Evolutionary conservation across 2,329 filamentous ascomycete species (phyloP), one percentile per base, ranked within the genome.

Genomic region (Colletotrichum orchidophilum): DNA sequence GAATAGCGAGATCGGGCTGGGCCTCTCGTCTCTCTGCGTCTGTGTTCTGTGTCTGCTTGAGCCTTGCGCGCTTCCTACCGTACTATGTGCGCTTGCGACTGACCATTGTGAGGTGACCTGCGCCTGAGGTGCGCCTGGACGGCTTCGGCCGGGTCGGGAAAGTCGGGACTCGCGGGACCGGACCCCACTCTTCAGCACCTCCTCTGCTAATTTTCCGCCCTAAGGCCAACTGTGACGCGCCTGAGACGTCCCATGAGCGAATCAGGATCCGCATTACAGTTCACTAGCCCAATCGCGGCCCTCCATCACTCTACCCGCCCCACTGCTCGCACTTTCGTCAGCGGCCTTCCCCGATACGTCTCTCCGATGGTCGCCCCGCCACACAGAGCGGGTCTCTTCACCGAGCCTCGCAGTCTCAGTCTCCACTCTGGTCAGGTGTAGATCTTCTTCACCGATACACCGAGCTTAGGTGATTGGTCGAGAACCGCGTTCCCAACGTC

Each of bases 161-260:
- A 18, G 27, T 42, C 62, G 66, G 66, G 62, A 58, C 29, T 53
- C 60, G 24, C 60, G 52, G 52, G 24, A 11, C 3, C 39, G 39
- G 39, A 18, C 39, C 39, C 39, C 39, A 46, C 39, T 68, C 46
- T 49, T 63, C 63, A 59, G 42, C 55, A 33, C 27, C 8, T 50
- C 11, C 3, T 50, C 60, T 63, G 26, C 26, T 55, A 26, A 39
- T 39, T 24, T 62, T 58, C 53, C 50, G 52, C 55, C 29, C 52
- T 61, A 57, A 15, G 29, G 50, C 11, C 9, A 60, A 31, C 63
- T 71, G 68, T 71, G 68, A 71, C 68, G 68, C 63, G 63, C 68
- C 68, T 71, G 68, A 67, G 68, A 71, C 68, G 63, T 24, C 27
- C 68, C 49, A 58, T 57, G 68, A 70, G 63, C 63, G 27, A 67